Percentiles rank a stretch among this genome's conserved stretches.
These are phyloP conservation scores for Phytopythium helicoides DNA, from an alignment of 352 stramenopile genomes.

Conservation along the genomic window DNA sequence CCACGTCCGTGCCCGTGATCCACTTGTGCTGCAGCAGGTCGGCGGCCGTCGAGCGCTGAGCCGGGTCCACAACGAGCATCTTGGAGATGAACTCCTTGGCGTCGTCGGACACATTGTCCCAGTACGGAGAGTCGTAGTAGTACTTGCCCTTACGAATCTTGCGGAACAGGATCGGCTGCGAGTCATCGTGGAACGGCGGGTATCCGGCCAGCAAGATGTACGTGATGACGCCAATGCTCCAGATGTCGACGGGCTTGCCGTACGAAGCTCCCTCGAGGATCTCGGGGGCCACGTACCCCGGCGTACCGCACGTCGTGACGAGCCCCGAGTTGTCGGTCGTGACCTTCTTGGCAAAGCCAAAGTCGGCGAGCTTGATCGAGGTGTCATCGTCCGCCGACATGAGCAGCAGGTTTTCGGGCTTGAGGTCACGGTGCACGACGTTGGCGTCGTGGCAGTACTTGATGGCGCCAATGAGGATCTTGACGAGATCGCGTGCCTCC, in stretches of 20 bases:
- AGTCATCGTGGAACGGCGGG: constrained; percentile 92
- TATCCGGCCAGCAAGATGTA: constrained; percentile 90
- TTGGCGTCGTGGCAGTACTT: constrained; percentile 88
- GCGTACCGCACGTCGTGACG: constrained; percentile 73
- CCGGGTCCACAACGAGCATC: constrained; percentile 83
- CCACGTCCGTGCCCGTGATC: constrained; percentile 68
- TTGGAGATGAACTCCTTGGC: constrained; percentile 89
- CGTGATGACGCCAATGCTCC: constrained; percentile 86
- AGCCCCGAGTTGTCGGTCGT: constrained; percentile 55
- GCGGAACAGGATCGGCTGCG: constrained; percentile 90
- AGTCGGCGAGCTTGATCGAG: constrained; percentile 91
- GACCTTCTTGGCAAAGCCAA: constrained; percentile 91
- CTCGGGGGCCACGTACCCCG: constrained; percentile 82
- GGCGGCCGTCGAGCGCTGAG: constrained; percentile 52
- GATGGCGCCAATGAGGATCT: constrained; percentile 75
- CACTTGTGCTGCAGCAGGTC: constrained; percentile 74
- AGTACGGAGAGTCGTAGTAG: constrained; percentile 88
- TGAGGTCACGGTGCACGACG: constrained; percentile 80
- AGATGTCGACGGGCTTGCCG: constrained; percentile 83
- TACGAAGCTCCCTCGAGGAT: constrained; percentile 82
- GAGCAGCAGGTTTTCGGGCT: constrained; percentile 89
- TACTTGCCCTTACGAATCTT: constrained; percentile 87
- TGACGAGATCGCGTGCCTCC: constrained; percentile 80
- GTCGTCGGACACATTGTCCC: constrained; percentile 87
- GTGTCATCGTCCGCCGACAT: constrained; percentile 83